Base-by-base conservation (phyloP, 768 basidiomycete genomes). In the Cystoderma amianthinum region DNA sequence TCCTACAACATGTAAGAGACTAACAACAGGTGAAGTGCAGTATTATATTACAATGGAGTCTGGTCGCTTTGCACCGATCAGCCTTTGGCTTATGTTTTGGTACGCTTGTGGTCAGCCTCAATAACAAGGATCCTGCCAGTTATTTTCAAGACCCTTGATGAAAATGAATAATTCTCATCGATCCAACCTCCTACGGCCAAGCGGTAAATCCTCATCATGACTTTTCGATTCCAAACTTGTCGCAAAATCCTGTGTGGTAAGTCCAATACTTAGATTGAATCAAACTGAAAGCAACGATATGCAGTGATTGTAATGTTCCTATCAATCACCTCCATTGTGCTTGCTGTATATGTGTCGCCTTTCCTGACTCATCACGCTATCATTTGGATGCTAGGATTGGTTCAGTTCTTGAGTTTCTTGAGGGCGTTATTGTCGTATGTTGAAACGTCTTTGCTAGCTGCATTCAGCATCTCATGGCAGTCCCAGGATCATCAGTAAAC, bases 211-310 rank as follows among this genome's bases (percentile, higher is more conserved):
- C n/a, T n/a, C n/a, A n/a, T n/a, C n/a, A 43, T 72, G 69, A 54
- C 51, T n/a, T 39, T 71, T n/a, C 62, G 65, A 36, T 76, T 76
- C 46, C 61, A 63, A 42, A 62, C 61, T 3, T 68, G 68, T 44
- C 70, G 74, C 33, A 60, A 51, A 45, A 42, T 63, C 12, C 52
- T 74, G 43, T 65, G 71, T 20, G 48, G 67, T 65, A 36, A 44
- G 60, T 46, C 15, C n/a, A n/a, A 36, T 16, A 6, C 25, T n/a
- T 28, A 7, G n/a, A 28, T n/a, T 7, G 9, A 36, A 36, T 36
- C 34, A 36, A 36, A 36, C 9, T 15, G 6, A 6, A 15, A 9
- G 9, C 34, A 7, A 36, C 34, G 9, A 9, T 35, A 19, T 36
- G 1, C 18, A 65, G 73, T 58, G n/a, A n/a, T 59, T 15, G 50